Percentiles rank a stretch among this genome's conserved stretches.
Evolutionary conservation across 495 filamentous ascomycete species (phyloP).

Genomic region (Glonium stellatum): DNA sequence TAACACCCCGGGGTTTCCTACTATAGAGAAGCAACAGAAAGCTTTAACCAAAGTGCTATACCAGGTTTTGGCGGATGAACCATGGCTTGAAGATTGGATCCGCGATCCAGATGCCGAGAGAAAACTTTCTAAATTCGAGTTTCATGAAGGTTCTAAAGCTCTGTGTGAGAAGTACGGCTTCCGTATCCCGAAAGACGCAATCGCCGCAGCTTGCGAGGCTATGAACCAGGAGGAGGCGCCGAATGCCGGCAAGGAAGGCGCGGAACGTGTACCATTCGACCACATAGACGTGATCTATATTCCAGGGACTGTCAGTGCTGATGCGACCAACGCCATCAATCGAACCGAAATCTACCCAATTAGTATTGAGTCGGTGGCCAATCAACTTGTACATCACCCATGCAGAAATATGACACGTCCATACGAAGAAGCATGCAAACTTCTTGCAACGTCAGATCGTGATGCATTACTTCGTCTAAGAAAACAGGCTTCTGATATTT

Average conservation of each 20-base stretch:
- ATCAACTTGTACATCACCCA: slow-evolving; percentile 14
- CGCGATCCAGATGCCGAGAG: slow-evolving; percentile 22
- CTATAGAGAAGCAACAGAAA: slow-evolving; percentile 16
- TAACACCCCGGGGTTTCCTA: background rate
- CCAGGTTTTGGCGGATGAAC: slow-evolving; percentile 25
- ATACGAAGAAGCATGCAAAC: slow-evolving; percentile 13
- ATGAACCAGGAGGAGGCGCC: background rate
- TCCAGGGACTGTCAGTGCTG: slow-evolving; percentile 24
- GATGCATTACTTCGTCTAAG: slow-evolving; percentile 10
- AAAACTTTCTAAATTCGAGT: slow-evolving; percentile 24
- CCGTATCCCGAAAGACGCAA: slow-evolving; percentile 13
- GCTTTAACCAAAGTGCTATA: slow-evolving; percentile 23
- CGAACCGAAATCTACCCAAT: slow-evolving; percentile 20
- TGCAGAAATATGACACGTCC: slow-evolving; percentile 20
- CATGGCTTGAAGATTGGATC: slow-evolving; percentile 27
- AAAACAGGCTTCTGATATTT: slow-evolving; percentile 16
- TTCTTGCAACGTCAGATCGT: slow-evolving; percentile 14
- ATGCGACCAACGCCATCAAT: slow-evolving; percentile 22
- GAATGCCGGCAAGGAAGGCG: background rate
- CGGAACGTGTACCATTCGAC: slow-evolving; percentile 13
- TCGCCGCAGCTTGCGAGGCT: slow-evolving; percentile 15
- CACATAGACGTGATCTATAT: slow-evolving; percentile 28
- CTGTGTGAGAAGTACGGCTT: slow-evolving; percentile 15
- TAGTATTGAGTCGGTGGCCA: slow-evolving; percentile 15
- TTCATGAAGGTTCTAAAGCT: slow-evolving; percentile 15